Conservation (phyloP, 2,329 filamentous ascomycete genomes). For the Xylaria sp. region DNA sequence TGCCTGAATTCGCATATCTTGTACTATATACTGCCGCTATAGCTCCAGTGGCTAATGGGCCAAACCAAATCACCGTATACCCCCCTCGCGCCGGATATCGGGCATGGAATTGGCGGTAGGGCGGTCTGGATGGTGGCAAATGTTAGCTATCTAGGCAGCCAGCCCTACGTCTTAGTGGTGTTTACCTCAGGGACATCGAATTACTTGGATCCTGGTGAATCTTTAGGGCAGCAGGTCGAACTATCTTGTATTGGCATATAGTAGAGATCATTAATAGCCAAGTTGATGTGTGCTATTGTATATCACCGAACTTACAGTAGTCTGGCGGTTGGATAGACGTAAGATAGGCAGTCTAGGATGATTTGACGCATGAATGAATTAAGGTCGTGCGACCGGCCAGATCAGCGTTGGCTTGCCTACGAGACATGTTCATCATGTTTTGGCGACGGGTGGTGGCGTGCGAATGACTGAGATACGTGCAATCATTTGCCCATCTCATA, state of each 20-base stretch:
- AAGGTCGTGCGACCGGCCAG: not conserved
- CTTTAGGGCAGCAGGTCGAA: not conserved
- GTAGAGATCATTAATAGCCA: not conserved
- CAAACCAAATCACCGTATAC: too few species aligned
- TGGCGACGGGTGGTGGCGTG: not conserved
- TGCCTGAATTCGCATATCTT: not conserved
- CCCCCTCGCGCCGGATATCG: not conserved
- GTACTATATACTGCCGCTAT: not conserved
- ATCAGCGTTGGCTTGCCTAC: not conserved
- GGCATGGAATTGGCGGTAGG: not conserved
- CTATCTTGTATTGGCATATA: not conserved
- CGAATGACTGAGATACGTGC: not conserved
- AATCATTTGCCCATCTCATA: not conserved
- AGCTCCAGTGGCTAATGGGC: not conserved
- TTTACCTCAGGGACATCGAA: not conserved
- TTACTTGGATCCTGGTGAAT: not conserved
- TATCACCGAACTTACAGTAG: not conserved
- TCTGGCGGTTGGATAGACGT: not conserved
- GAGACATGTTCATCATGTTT: not conserved
- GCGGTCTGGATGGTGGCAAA: not conserved
- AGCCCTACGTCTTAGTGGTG: not conserved
- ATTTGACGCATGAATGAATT: slow-evolving; percentile 1
- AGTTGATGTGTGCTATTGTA: not conserved
- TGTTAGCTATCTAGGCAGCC: not conserved
- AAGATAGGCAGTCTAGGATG: not conserved